Evolutionary conservation across 768 basidiomycete species (phyloP).

Genomic region (Neoboletus magnificus): DNA sequence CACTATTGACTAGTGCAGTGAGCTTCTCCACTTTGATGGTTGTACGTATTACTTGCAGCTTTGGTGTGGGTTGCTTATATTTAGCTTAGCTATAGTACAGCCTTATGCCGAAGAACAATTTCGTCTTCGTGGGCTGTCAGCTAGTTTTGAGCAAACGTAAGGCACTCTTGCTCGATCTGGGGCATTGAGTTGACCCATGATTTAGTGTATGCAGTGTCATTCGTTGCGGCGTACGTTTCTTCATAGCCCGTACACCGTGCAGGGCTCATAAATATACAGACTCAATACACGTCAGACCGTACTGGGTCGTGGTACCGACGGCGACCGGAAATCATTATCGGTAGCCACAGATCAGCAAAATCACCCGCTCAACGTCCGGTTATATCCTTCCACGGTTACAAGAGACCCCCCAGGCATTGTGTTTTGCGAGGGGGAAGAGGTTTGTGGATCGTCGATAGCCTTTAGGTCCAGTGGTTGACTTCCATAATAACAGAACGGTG

Average conservation of each 20-base stretch:
- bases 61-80: not conserved
- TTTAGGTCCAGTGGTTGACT: not conserved
- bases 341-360: slow-evolving; percentile 14
- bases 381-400: not conserved
- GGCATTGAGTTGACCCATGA: slow-evolving; percentile 1
- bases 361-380: not conserved
- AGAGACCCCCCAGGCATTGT: not conserved
- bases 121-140: slow-evolving; percentile 59
- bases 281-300: slow-evolving; percentile 60
- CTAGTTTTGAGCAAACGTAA: slow-evolving; percentile 65
- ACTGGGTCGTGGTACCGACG: slow-evolving; percentile 54
- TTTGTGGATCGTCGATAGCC: not conserved
- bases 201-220: slow-evolving; percentile 60
- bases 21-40: slow-evolving; percentile 51
- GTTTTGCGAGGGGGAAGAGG: not conserved
- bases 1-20: slow-evolving; percentile 17
- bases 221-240: slow-evolving; percentile 56
- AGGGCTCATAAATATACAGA: slow-evolving; percentile 31
- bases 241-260: not conserved
- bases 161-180: slow-evolving; percentile 20
- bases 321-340: slow-evolving; percentile 22
- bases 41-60: slow-evolving; percentile 36
- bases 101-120: slow-evolving; percentile 42
- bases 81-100: slow-evolving; percentile 46
- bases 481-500: not conserved